These are phyloP conservation scores for Mortierella sp. DNA, from an alignment of 371 early-diverging fungal genomes.

Conservation along the genomic window DNA sequence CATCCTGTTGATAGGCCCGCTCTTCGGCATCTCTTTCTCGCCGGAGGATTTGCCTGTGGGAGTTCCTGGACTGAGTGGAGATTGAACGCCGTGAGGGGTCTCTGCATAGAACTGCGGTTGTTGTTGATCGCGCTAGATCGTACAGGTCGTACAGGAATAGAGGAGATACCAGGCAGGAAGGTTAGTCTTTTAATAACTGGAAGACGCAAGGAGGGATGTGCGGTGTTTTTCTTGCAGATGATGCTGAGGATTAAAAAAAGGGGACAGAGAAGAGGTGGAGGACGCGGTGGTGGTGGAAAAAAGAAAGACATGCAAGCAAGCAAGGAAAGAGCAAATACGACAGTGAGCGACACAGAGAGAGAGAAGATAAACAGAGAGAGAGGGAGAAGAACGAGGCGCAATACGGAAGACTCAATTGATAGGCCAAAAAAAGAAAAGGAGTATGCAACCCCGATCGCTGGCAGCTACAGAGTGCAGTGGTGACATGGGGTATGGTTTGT, in stretches of 20 bases:
- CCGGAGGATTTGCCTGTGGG: slow-evolving; percentile 19
- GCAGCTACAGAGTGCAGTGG: too few species aligned
- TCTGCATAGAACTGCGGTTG: background rate
- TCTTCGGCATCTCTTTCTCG: slow-evolving; percentile 73
- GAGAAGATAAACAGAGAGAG: background rate
- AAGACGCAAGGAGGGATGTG: background rate
- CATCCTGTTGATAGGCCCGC: slow-evolving; percentile 80
- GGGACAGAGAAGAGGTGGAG: background rate
- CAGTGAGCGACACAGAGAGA: slow-evolving; percentile 2
- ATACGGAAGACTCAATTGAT: background rate
- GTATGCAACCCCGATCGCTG: too few species aligned
- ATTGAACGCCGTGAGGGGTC: background rate
- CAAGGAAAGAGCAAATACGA: background rate
- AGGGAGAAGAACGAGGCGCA: background rate
- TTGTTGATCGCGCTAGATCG: slow-evolving; percentile 5
- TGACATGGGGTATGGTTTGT: background rate
- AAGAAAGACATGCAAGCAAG: background rate
- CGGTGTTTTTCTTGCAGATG: background rate
- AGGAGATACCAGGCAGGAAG: background rate
- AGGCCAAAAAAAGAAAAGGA: background rate
- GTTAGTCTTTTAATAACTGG: background rate
- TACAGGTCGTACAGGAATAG: background rate
- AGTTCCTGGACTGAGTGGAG: slow-evolving; percentile 22
- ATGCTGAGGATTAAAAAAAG: background rate
- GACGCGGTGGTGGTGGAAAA: background rate